These are phyloP conservation scores for Neopestalotiopsis sp. DNA, from an alignment of 2,329 filamentous ascomycete species.

Conservation along the genomic window DNA sequence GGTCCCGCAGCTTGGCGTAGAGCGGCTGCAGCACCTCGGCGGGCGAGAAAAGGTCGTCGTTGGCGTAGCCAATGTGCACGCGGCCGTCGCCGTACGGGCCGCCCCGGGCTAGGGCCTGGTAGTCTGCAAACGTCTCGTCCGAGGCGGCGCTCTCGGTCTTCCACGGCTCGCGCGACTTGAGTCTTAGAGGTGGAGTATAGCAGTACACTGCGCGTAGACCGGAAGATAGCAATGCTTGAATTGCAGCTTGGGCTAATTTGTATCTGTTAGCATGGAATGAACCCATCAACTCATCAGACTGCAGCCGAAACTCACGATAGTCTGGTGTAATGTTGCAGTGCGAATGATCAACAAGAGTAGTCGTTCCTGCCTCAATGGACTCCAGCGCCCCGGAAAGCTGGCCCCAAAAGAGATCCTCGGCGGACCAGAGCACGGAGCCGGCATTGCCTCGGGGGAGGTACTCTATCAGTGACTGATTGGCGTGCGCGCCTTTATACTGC, in stretches of 20 bases:
- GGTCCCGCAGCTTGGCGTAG: slow-evolving; percentile 40
- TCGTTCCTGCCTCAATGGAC: slow-evolving; percentile 46
- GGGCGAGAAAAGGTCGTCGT: slow-evolving; percentile 46
- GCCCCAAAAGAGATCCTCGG: slow-evolving; percentile 53
- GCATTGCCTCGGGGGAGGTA: slow-evolving; percentile 41
- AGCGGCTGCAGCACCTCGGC: slow-evolving; percentile 40
- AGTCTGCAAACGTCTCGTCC: slow-evolving; percentile 42
- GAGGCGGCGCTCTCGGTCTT: slow-evolving; percentile 30
- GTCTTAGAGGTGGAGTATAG: slow-evolving; percentile 40
- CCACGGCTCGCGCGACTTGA: slow-evolving; percentile 37
- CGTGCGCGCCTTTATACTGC: slow-evolving; percentile 32
- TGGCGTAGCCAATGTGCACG: slow-evolving; percentile 47
- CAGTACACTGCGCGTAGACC: slow-evolving; percentile 52
- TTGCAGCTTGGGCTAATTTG: slow-evolving; percentile 34
- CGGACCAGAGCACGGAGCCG: slow-evolving; percentile 37
- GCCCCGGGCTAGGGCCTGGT: slow-evolving; percentile 38
- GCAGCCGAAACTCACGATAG: slow-evolving; percentile 25
- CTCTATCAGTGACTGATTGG: slow-evolving; percentile 29
- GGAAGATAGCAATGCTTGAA: slow-evolving; percentile 46
- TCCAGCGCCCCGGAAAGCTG: slow-evolving; percentile 45
- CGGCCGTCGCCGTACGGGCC: slow-evolving; percentile 37
- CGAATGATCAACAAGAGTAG: slow-evolving; percentile 45
- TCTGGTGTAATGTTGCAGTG: slow-evolving; percentile 38
- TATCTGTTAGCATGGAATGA: slow-evolving; percentile 5
- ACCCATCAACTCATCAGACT: background rate